Conservation (phyloP, 148 eudicot genomes). For the Chenopodium album region DNA sequence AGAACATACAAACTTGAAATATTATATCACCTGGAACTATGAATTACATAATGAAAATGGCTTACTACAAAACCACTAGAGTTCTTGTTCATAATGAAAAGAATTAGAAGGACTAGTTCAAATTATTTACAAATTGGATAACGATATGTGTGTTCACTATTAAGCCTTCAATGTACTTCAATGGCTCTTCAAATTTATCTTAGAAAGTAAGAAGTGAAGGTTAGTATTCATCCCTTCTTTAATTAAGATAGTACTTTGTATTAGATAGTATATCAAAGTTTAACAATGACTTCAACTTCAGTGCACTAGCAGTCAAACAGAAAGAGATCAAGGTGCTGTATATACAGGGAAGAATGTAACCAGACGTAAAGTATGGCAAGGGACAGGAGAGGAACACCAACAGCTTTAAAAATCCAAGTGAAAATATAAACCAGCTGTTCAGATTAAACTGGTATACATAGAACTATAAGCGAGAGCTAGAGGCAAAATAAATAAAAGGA, state of each 20-base stretch:
- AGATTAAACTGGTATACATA: background rate
- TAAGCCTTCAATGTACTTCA: background rate
- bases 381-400: background rate
- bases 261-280: background rate
- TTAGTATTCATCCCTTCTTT: background rate
- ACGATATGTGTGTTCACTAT: background rate
- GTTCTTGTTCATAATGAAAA: background rate
- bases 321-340: background rate
- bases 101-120: background rate
- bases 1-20: background rate
- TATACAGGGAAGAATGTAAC: background rate
- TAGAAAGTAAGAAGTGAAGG: background rate
- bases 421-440: background rate
- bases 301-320: background rate
- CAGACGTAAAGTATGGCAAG: background rate
- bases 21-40: background rate
- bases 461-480: background rate
- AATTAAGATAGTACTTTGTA: background rate
- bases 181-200: constrained; percentile 5
- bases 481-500: background rate
- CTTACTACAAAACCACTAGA: background rate
- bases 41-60: background rate
- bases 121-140: background rate
- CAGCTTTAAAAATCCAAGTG: background rate
- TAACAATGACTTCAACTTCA: background rate